Evolutionary conservation across 192 early-diverging fungal genomes (phyloP).

Genomic region (Backusella liffmaniae): DNA sequence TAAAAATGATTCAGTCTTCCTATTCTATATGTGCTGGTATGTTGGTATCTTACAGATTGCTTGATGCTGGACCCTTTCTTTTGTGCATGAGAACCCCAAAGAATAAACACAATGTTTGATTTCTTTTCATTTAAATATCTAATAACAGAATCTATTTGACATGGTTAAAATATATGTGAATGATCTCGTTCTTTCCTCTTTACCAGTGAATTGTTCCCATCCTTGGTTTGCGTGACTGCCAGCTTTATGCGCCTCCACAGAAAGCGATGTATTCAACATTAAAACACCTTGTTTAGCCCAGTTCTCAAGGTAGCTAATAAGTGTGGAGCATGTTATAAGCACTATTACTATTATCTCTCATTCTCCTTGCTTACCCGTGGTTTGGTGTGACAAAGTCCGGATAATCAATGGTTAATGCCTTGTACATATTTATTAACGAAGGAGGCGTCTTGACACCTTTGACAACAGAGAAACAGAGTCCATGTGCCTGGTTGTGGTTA

Average conservation of each 20-base stretch:
- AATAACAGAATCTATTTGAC: conserved; percentile 67
- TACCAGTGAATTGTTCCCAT: conserved; percentile 83
- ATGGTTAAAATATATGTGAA: background rate
- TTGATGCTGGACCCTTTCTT: conserved; percentile 79
- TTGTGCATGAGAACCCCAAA: conserved; percentile 91
- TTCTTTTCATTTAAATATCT: conserved; percentile 62
- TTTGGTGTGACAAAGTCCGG: conserved; percentile 66
- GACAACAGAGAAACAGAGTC: conserved; percentile 88
- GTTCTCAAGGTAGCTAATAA: conserved; percentile 56
- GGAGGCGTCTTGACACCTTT: conserved; percentile 77
- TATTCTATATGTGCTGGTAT: background rate
- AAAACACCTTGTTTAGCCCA: conserved; percentile 89
- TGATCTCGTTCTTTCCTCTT: background rate
- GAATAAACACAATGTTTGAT: conserved; percentile 81
- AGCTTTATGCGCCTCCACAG: conserved; percentile 76
- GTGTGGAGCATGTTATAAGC: background rate
- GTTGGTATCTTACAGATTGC: conserved; percentile 28
- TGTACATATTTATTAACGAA: conserved; percentile 91
- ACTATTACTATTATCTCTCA: too few species aligned
- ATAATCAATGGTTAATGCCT: conserved; percentile 70
- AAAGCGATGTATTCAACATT: conserved; percentile 85
- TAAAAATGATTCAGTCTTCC: background rate
- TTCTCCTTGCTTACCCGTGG: conserved; percentile 56
- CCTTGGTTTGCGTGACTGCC: conserved; percentile 80
- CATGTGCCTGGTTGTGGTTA: conserved; percentile 76